Evolutionary conservation across 805 yeast species (phyloP).

Genomic region (Sporopachydermia quercuum): DNA sequence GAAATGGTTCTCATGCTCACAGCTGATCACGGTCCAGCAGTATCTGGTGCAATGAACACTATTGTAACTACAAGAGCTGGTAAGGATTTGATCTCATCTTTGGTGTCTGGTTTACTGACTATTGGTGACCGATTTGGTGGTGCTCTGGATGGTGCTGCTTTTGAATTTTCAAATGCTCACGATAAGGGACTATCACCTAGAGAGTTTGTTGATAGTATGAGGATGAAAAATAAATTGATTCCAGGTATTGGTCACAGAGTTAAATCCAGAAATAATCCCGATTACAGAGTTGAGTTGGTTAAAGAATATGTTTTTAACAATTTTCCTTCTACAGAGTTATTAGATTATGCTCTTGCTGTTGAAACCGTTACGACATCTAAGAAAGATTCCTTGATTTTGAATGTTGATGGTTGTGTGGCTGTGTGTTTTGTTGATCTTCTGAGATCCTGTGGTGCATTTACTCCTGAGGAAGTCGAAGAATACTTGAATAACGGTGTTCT

Average conservation of each 20-base stretch:
- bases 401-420: conserved; percentile 32
- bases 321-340: conserved; percentile 26
- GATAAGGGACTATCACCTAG: conserved; percentile 30
- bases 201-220: conserved; percentile 29
- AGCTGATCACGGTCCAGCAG: conserved; percentile 35
- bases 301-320: conserved; percentile 29
- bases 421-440: conserved; percentile 28
- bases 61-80: conserved; percentile 33
- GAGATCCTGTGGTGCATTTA: conserved; percentile 29
- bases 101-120: conserved; percentile 28
- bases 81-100: conserved; percentile 29
- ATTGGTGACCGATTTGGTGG: conserved; percentile 33
- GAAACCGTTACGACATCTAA: conserved; percentile 34
- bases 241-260: conserved; percentile 34
- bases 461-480: conserved; percentile 29
- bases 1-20: conserved; percentile 35
- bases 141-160: conserved; percentile 32
- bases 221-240: conserved; percentile 30
- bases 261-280: conserved; percentile 33
- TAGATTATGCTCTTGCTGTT: conserved; percentile 31
- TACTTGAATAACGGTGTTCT: conserved; percentile 30
- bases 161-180: conserved; percentile 27
- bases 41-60: conserved; percentile 32
- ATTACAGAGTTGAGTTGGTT: conserved; percentile 31
- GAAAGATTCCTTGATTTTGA: conserved; percentile 29